Base-by-base conservation (phyloP, 257 asterid species). In the Rauvolfia tetraphylla region DNA sequence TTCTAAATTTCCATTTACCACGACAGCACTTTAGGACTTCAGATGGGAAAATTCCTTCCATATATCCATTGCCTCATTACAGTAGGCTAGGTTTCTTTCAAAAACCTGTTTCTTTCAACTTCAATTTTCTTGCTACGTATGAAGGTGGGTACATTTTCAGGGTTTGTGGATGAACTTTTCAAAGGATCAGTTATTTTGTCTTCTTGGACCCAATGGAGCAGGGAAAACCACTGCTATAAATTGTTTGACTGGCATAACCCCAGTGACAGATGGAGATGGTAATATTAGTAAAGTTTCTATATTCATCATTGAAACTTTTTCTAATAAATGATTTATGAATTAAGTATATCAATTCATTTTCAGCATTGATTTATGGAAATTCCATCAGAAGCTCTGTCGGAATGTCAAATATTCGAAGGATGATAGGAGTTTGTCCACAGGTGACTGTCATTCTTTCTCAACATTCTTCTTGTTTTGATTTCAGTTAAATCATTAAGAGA, bases 341-440 rank as follows among this genome's bases (percentile, higher is more conserved):
- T 27, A 27, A 11, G 27, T 27, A 22, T 63, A 57, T 6, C 34
- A 22, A 59, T 61, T 57, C 12, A 59, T 83, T 83, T 61, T 57
- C 95, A 95, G 99, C 98, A 71, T 87, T 92, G 80, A 84, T 95
- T 51, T 85, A 92, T 83, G 97, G 97, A 69, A 65, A 90, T 86
- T 95, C 99, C 75, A 85, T 95, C 75, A 86, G 94, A 79, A 92
- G 87, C 80, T 86, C 99, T 36, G 85, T 85, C 34, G 97, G 96
- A 74, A 92, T 95, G 94, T 85, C 94, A 56, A 87, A 80, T 82
- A 91, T 95, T 76, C 91, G 95, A 79, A 86, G 83, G 82, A 90
- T 90, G 90, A 92, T 91, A 66, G 99, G 99, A 76, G 98, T 95
- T 85, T 95, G 99, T 80, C 97, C 99, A 48, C 99, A 95, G 93